Conservation (phyloP, 148 eudicot genomes). For the Tetragonia tetragonoides region DNA sequence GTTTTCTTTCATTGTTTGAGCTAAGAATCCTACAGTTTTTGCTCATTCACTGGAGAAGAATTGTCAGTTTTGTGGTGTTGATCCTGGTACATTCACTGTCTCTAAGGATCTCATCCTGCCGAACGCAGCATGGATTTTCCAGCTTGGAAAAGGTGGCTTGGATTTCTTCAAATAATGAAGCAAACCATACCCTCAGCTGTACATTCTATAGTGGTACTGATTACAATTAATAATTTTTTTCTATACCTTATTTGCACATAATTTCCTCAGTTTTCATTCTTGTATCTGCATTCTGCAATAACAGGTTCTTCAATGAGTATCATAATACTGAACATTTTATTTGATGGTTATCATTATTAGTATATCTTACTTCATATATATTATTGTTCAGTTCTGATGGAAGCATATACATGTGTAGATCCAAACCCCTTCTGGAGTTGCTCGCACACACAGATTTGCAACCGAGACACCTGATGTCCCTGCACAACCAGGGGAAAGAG, state of each 20-base stretch:
- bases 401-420: constrained; percentile 45
- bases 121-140: constrained; percentile 99
- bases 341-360: background rate
- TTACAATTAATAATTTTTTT: background rate
- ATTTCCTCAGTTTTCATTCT: background rate
- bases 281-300: background rate
- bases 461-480: constrained; percentile 93
- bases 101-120: constrained; percentile 98
- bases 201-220: constrained; percentile 83
- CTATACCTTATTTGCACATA: background rate
- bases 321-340: background rate
- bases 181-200: constrained; percentile 81
- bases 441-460: constrained; percentile 88
- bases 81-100: constrained; percentile 67
- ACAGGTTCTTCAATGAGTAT: background rate
- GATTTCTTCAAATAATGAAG: constrained; percentile 65
- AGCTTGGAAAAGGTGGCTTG: constrained; percentile 91
- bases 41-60: background rate
- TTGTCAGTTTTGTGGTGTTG: constrained; percentile 47
- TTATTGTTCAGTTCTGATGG: background rate
- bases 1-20: background rate
- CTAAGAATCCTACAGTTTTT: background rate
- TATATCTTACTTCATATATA: background rate
- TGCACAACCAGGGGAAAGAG: constrained; percentile 95
- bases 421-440: constrained; percentile 83